phyloP scores from a whole-genome alignment of 441 rosid genomes.

The Eruca vesicaria region DNA sequence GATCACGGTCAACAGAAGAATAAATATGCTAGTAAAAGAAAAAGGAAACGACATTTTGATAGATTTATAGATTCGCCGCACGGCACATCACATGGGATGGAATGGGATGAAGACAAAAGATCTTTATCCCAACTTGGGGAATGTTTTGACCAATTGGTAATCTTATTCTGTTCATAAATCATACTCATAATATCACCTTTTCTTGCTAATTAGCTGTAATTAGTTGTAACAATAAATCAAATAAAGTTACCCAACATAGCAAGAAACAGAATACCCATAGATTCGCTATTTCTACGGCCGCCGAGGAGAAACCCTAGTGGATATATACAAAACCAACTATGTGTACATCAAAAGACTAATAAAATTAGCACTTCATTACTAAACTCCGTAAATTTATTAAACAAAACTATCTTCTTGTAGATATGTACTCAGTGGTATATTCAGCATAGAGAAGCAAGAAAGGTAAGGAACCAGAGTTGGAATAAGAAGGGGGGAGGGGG shows the following conservation, averaged over 20 bases:
- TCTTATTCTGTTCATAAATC: slow-evolving; percentile 11
- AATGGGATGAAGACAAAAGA: background rate
- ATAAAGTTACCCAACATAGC: slow-evolving; percentile 12
- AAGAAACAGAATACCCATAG: background rate
- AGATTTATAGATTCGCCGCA: slow-evolving; percentile 8
- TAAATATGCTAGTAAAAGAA: background rate
- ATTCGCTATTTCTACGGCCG: slow-evolving; percentile 18
- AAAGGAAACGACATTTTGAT: background rate
- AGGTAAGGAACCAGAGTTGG: background rate
- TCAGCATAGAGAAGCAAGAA: slow-evolving; percentile 1
- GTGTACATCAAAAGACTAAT: background rate
- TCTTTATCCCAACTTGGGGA: slow-evolving; percentile 18
- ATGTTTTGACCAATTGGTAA: slow-evolving; percentile 12
- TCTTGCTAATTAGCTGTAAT: background rate
- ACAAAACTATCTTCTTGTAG: background rate
- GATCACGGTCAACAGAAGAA: background rate
- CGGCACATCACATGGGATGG: slow-evolving; percentile 17
- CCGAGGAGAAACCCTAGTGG: background rate
- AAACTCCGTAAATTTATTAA: background rate
- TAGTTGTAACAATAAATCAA: background rate
- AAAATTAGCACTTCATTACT: background rate
- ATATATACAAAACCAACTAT: background rate
- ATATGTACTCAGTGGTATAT: background rate
- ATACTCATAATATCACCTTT: background rate
- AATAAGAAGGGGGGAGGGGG: background rate